phyloP scores from a whole-genome alignment of 257 asterid genomes.

The Leonotis leonurus region DNA sequence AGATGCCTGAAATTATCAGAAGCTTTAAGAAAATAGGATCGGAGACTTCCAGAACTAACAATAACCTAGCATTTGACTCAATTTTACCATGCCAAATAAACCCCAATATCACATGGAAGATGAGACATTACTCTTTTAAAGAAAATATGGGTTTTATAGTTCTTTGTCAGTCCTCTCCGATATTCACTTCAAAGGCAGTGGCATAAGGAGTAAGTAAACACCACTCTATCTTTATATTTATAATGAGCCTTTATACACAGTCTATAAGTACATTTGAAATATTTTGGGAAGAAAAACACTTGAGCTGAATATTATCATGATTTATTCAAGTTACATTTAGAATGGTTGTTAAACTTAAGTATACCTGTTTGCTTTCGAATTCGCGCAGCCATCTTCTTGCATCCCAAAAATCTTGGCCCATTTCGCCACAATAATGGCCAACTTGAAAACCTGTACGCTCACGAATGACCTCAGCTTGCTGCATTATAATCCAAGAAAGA shows the following conservation, averaged over 20 bases:
- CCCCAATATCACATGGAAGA: neutral
- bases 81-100: neutral
- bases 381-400: conserved; percentile 98
- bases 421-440: conserved; percentile 99
- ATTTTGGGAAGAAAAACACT: neutral
- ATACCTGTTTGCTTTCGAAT: conserved; percentile 92
- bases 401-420: conserved; percentile 99
- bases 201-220: neutral
- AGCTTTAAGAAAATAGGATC: neutral
- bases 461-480: conserved; percentile 99
- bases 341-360: conserved; percentile 1
- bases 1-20: no score
- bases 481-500: conserved; percentile 19
- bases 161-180: neutral
- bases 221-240: conserved; percentile 1
- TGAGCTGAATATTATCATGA: conserved; percentile 4
- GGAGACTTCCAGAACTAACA: neutral
- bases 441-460: conserved; percentile 85
- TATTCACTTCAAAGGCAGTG: neutral
- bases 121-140: neutral
- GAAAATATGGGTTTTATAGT: neutral
- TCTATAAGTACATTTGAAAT: neutral
- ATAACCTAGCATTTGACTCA: neutral
- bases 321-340: conserved; percentile 3
- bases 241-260: neutral